Evolutionary conservation across 257 asterid genomes (phyloP).

Genomic region (Scutellaria barbata): DNA sequence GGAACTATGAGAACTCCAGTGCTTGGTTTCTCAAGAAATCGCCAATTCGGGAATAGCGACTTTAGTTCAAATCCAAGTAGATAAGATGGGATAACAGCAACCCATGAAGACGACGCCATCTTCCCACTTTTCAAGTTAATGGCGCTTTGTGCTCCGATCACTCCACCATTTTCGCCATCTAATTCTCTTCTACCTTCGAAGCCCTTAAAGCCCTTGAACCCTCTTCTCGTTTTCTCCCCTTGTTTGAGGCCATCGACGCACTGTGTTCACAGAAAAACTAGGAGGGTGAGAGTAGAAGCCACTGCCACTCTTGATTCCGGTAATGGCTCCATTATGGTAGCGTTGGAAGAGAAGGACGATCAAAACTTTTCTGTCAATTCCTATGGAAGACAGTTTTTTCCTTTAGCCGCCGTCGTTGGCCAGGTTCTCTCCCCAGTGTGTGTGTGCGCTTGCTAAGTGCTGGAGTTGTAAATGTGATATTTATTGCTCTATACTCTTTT

Average conservation of each 20-base stretch:
- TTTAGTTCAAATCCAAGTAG: conserved; percentile 29
- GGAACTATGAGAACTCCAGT: too few relatives aligned
- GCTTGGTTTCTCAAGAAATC: background rate
- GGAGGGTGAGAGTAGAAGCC: conserved; percentile 55
- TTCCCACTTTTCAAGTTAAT: conserved; percentile 27
- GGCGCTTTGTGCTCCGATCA: conserved; percentile 45
- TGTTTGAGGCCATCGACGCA: conserved; percentile 42
- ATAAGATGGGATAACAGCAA: conserved; percentile 42
- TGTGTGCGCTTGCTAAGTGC: background rate
- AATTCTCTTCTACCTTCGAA: conserved; percentile 28
- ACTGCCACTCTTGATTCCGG: conserved; percentile 61
- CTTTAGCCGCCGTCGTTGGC: conserved; percentile 96
- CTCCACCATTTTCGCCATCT: conserved; percentile 40
- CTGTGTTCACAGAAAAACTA: conserved; percentile 28
- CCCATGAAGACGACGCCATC: conserved; percentile 9
- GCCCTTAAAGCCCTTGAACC: conserved; percentile 40
- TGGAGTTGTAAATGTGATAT: background rate
- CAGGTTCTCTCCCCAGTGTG: conserved; percentile 59
- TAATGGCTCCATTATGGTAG: conserved; percentile 58
- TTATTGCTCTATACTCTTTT: background rate
- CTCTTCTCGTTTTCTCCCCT: conserved; percentile 41
- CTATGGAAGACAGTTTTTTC: conserved; percentile 83
- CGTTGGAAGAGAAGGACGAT: conserved; percentile 30
- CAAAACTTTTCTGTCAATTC: conserved; percentile 33
- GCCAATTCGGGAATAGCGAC: conserved; percentile 1